Evolutionary conservation across 495 filamentous ascomycete genomes (phyloP).

Genomic region (Jackrogersella multiformis): DNA sequence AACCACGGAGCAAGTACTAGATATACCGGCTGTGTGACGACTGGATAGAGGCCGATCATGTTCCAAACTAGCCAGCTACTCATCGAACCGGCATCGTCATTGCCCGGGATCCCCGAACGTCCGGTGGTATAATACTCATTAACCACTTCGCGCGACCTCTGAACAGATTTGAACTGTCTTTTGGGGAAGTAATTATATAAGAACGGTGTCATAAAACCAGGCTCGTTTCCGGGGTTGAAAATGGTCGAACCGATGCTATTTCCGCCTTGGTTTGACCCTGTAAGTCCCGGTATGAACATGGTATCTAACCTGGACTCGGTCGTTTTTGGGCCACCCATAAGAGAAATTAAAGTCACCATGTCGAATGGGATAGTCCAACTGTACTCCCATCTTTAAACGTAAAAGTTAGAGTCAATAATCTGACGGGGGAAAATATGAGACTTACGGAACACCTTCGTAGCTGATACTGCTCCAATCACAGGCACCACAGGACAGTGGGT

Average conservation of each 20-base stretch:
- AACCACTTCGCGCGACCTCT: conserved; percentile 61
- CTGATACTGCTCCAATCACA: conserved; percentile 69
- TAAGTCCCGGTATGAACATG: conserved; percentile 63
- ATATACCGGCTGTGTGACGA: conserved; percentile 68
- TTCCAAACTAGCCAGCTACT: conserved; percentile 72
- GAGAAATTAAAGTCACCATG: conserved; percentile 64
- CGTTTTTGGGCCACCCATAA: conserved; percentile 63
- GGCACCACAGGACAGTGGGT: conserved; percentile 66
- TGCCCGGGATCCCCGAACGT: conserved; percentile 67
- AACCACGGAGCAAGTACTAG: conserved; percentile 69
- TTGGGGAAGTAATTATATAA: conserved; percentile 70
- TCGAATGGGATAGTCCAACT: conserved; percentile 72
- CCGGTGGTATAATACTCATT: conserved; percentile 61
- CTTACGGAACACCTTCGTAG: conserved; percentile 67
- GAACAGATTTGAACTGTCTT: conserved; percentile 66
- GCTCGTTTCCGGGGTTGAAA: conserved; percentile 72
- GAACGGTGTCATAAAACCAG: conserved; percentile 72
- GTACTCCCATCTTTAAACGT: conserved; percentile 67
- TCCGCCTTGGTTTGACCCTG: conserved; percentile 31
- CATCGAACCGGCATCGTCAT: conserved; percentile 73
- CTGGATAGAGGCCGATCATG: conserved; percentile 71
- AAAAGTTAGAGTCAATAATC: neutral
- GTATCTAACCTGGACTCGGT: conserved; percentile 69
- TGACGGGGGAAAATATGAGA: neutral
- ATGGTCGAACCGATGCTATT: conserved; percentile 48